Base-by-base conservation (phyloP, 2,329 filamentous ascomycete genomes). In the Penicillium griseofulvum region DNA sequence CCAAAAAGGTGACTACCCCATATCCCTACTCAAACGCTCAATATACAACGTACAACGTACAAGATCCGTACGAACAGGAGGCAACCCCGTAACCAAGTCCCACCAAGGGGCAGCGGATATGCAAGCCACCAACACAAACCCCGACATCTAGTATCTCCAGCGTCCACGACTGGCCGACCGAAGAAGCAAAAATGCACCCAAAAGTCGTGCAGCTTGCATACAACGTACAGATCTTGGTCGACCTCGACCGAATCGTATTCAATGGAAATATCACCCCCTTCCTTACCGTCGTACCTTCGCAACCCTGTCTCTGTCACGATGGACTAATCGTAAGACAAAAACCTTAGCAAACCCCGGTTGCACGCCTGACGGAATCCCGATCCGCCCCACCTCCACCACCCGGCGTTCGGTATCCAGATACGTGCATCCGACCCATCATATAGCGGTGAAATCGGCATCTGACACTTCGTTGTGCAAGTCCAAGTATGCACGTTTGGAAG, bases 381-480 rank as follows among this genome's bases (percentile, higher is more conserved):
- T 44, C 42, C 4, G 28, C 43, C 42, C 43, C 31, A 16, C 31
- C 31, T 31, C 29, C 14, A 1, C 29, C 28, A 45, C 28, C 33
- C 11, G 2, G 43, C 14, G 22, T 12, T 33, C 14, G 17, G 29
- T 31, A 50, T 28, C 37, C 34, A 28, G 10, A 22, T 38, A 29
- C 39, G 5, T 26, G 52, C 52, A 51, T 54, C 57, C 56, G 65
- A 68, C 59, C 42, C 62, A 67, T 70, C 67, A 70, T 57, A 68
- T 69, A 56, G 68, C 68, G 67, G 68, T 69, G 67, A 66, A 66
- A 56, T 58, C 24, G 22, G n/a, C 36, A 16, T 24, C 29, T 44
- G 19, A 28, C 33, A 48, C 36, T 49, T 39, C 14, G 34, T 19
- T 34, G 26, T 11, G n/a, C 4, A 45, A 22, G 29, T 9, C 5